These are phyloP conservation scores for Eucalyptus erythrocorys DNA, from an alignment of 345 rosid genomes.

Conservation along the genomic window DNA sequence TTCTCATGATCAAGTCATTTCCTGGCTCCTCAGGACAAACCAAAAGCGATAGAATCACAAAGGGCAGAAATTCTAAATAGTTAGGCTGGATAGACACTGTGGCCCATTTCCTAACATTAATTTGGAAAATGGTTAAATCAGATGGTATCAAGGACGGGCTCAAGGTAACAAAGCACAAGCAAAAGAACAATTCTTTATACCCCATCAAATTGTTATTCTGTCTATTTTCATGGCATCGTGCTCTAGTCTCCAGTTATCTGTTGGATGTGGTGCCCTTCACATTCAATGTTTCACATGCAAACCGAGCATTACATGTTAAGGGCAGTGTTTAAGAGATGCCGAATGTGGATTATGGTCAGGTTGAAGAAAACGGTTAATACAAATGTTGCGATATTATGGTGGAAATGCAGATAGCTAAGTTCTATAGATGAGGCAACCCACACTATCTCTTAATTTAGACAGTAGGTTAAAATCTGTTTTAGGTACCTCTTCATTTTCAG, in stretches of 20 bases:
- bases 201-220: neutral
- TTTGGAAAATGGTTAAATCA: neutral
- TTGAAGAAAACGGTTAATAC: neutral
- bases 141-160: neutral
- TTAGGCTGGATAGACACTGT: neutral
- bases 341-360: neutral
- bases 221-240: neutral
- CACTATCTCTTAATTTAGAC: neutral
- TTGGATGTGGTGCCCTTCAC: neutral
- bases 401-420: neutral
- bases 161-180: neutral
- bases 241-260: neutral
- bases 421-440: neutral
- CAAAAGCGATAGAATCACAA: neutral
- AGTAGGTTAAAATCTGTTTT: neutral
- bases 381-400: neutral
- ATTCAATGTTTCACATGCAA: neutral
- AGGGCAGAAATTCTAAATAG: neutral
- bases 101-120: neutral
- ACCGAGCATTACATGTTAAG: neutral
- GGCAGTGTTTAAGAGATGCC: neutral
- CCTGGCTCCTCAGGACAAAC: neutral
- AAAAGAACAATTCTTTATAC: neutral
- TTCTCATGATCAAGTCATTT: neutral
- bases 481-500: slow-evolving; percentile 39